A percentile compares a stretch with the other conserved stretches of the same genome.
Conservation (phyloP, 2,329 filamentous ascomycete species). For the Lasiodiplodia citricola region DNA sequence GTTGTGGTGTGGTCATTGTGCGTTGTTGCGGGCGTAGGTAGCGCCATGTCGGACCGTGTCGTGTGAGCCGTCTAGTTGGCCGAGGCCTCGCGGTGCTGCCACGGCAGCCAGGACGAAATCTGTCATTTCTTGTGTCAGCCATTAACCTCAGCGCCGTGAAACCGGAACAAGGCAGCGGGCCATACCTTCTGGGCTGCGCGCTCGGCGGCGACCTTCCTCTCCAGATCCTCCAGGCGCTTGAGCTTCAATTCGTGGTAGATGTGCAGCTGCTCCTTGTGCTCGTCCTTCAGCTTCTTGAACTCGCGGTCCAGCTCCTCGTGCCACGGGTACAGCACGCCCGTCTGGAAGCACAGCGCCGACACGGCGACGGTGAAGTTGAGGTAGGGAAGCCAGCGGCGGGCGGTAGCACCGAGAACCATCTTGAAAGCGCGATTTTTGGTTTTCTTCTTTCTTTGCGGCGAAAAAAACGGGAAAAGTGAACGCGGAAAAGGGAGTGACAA, state of each 20-base stretch:
- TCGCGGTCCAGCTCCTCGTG: slow-evolving; percentile 68
- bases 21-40: background rate
- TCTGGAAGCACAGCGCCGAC: slow-evolving; percentile 70
- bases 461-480: background rate
- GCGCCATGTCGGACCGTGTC: slow-evolving; percentile 15
- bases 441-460: background rate
- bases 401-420: slow-evolving; percentile 26
- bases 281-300: slow-evolving; percentile 64
- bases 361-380: slow-evolving; percentile 68
- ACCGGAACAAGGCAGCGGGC: background rate
- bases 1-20: background rate
- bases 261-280: slow-evolving; percentile 52
- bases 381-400: slow-evolving; percentile 27
- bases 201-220: slow-evolving; percentile 20
- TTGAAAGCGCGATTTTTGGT: background rate
- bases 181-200: slow-evolving; percentile 9
- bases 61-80: background rate
- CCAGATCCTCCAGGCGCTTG: slow-evolving; percentile 21
- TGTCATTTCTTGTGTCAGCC: background rate
- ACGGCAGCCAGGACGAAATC: slow-evolving; percentile 4
- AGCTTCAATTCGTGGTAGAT: slow-evolving; percentile 25
- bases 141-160: background rate
- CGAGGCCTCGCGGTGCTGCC: slow-evolving; percentile 9
- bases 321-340: slow-evolving; percentile 74
- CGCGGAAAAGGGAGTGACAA: slow-evolving; percentile 10